phyloP scores from a whole-genome alignment of 148 eudicot genomes.

The Chenopodium suecicum region DNA sequence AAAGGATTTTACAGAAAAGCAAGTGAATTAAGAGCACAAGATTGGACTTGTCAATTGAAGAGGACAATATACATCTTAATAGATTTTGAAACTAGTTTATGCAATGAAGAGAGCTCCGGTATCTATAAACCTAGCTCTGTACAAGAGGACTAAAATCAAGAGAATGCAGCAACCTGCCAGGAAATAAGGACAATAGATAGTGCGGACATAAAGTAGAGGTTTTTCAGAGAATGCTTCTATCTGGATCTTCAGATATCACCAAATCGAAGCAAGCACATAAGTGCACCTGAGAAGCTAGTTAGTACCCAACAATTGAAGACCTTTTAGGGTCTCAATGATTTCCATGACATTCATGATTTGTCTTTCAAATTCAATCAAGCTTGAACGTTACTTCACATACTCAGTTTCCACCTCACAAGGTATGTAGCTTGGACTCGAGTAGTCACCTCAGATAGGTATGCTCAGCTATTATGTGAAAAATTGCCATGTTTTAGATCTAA shows the following conservation, averaged over 20 bases:
- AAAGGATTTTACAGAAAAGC: not conserved
- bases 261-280: not conserved
- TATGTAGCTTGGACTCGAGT: not conserved
- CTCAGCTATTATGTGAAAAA: not conserved
- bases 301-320: not conserved
- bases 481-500: not conserved
- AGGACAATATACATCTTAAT: not conserved
- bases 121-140: not conserved
- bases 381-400: not conserved
- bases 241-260: not conserved
- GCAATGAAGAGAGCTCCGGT: not conserved
- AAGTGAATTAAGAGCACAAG: not conserved
- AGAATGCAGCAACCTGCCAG: not conserved
- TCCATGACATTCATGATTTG: not conserved
- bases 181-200: not conserved
- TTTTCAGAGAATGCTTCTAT: not conserved
- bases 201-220: not conserved
- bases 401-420: not conserved
- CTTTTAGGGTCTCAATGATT: not conserved
- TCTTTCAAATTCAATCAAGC: not conserved
- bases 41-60: not conserved
- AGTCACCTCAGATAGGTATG: not conserved
- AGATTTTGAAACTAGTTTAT: not conserved
- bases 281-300: not conserved
- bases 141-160: too few relatives aligned